Percentiles rank a stretch among this genome's conserved stretches.
These are phyloP conservation scores for Neonectria faginata DNA, from an alignment of 2,329 filamentous ascomycete species.

Conservation along the genomic window DNA sequence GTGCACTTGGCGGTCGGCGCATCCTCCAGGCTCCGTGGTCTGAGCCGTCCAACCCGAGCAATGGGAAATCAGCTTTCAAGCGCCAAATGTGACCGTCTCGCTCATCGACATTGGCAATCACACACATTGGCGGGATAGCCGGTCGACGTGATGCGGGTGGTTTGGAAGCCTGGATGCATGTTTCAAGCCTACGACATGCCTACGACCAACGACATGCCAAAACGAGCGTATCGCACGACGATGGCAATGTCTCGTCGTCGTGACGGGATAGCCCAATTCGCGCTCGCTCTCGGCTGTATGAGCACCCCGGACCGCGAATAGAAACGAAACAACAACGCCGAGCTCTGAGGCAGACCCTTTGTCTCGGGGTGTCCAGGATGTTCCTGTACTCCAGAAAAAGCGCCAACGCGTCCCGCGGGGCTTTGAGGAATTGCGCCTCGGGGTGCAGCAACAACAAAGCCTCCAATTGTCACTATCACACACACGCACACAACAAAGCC, in stretches of 20 bases:
- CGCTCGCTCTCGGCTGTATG: conserved; percentile 15
- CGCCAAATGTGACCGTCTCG: neutral
- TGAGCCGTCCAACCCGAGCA: conserved; percentile 26
- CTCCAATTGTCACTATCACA: conserved; percentile 13
- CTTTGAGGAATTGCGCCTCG: conserved; percentile 1
- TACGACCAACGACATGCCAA: conserved; percentile 9
- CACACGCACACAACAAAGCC: neutral
- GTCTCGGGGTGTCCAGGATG: neutral
- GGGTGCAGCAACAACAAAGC: neutral
- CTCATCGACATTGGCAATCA: neutral
- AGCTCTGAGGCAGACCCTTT: conserved; percentile 2
- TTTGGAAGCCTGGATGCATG: conserved; percentile 18
- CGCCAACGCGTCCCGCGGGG: conserved; percentile 14
- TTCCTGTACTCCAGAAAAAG: conserved; percentile 14
- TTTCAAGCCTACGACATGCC: conserved; percentile 16
- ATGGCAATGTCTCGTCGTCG: conserved; percentile 3
- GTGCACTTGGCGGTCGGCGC: conserved; percentile 10
- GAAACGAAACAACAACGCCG: conserved; percentile 7
- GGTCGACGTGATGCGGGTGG: conserved; percentile 8
- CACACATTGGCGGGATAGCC: conserved; percentile 4
- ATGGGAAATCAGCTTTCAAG: conserved; percentile 2
- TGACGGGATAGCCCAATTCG: conserved; percentile 9
- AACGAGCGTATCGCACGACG: neutral
- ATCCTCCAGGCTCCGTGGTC: conserved; percentile 18
- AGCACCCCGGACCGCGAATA: conserved; percentile 2